These are phyloP conservation scores for Solanum pinnatisectum DNA, from an alignment of 257 asterid genomes.

Conservation along the genomic window DNA sequence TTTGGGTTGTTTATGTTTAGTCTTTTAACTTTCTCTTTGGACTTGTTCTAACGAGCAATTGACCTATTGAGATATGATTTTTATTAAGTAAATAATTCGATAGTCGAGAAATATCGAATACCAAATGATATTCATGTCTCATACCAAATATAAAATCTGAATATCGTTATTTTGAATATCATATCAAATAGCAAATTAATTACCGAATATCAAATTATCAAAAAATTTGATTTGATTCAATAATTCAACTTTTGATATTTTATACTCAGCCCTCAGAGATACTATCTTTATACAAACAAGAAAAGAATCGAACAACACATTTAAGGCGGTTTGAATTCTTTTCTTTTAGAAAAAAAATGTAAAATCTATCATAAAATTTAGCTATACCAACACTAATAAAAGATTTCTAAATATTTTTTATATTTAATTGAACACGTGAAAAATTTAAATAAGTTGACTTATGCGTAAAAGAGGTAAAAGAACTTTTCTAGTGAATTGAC, in stretches of 20 bases:
- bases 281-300: neutral
- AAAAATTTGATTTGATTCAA: accelerated
- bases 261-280: no score
- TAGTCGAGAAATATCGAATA: no score
- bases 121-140: no score
- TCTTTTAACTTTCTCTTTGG: neutral
- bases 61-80: neutral
- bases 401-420: no score
- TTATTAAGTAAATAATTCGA: no score
- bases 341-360: no score
- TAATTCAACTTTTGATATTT: no score
- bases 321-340: neutral
- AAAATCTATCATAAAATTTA: neutral
- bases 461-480: neutral
- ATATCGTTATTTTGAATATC: no score
- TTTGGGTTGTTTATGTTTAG: neutral
- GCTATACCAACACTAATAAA: neutral
- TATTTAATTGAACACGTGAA: neutral
- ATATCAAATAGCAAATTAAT: no score
- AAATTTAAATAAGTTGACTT: neutral
- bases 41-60: neutral
- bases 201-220: no score
- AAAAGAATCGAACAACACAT: neutral
- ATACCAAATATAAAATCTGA: no score
- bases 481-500: neutral